These are phyloP conservation scores for Kodamaea jinghongensis DNA, from an alignment of 805 yeast species.

Conservation along the genomic window DNA sequence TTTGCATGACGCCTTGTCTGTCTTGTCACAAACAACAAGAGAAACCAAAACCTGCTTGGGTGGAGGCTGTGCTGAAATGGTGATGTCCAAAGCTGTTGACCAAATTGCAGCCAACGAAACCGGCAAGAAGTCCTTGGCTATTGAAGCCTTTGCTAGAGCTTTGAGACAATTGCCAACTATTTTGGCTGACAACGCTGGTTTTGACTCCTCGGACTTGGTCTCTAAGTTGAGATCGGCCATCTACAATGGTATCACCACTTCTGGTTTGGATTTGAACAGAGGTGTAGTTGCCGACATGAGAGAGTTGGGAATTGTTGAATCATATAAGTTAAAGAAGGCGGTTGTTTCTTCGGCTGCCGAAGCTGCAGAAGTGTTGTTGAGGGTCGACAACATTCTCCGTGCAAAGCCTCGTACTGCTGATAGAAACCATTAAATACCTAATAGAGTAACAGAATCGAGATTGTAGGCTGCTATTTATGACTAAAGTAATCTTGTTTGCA, in stretches of 20 bases:
- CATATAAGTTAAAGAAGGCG: constrained; percentile 86
- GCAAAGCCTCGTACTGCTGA: constrained; percentile 98
- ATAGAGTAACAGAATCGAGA: no score
- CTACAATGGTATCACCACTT: constrained; percentile 86
- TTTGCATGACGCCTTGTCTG: constrained; percentile 93
- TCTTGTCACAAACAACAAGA: constrained; percentile 88
- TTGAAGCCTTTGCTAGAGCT: constrained; percentile 92
- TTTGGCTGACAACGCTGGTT: constrained; percentile 96
- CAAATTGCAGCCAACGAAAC: constrained; percentile 86
- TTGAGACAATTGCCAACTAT: constrained; percentile 93
- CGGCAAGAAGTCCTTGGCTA: constrained; percentile 91
- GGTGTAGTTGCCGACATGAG: constrained; percentile 94
- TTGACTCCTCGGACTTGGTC: constrained; percentile 88
- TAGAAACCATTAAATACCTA: constrained; percentile 48
- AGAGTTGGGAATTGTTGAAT: constrained; percentile 88
- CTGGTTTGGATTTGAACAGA: constrained; percentile 83
- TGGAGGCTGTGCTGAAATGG: constrained; percentile 87
- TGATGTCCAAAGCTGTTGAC: constrained; percentile 96
- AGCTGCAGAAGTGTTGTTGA: constrained; percentile 91
- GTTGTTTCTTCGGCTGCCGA: constrained; percentile 96
- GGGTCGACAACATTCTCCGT: constrained; percentile 95
- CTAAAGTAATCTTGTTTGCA: no score
- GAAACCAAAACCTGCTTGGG: constrained; percentile 92
- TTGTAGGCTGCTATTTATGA: no score
- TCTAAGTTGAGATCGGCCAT: constrained; percentile 86